phyloP scores from a whole-genome alignment of 192 early-diverging fungal genomes.

The Umbelopsis isabellina region DNA sequence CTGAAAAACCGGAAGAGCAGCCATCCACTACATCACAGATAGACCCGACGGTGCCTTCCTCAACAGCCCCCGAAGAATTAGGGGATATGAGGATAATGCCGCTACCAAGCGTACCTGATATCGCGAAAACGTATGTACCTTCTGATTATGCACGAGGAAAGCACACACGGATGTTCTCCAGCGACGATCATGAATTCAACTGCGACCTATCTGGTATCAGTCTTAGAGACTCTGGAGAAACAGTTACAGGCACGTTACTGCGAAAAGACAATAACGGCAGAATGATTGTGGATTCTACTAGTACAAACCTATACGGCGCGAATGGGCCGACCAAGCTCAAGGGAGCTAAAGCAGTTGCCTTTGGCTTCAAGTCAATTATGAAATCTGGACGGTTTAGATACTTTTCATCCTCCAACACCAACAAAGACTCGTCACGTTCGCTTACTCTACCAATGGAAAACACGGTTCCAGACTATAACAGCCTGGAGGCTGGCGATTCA shows the following conservation, averaged over 20 bases:
- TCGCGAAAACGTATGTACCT: background rate
- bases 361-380: background rate
- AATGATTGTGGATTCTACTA: slow-evolving; percentile 1
- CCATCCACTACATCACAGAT: background rate
- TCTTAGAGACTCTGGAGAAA: slow-evolving; percentile 1
- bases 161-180: slow-evolving; percentile 5
- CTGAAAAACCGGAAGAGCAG: slow-evolving; percentile 17
- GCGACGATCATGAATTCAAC: background rate
- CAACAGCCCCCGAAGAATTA: background rate
- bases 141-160: background rate
- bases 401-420: background rate
- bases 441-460: too few species aligned
- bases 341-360: background rate
- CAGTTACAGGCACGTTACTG: background rate
- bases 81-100: background rate
- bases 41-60: background rate
- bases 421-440: too few species aligned
- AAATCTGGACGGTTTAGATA: background rate
- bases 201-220: background rate
- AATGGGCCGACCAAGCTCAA: background rate
- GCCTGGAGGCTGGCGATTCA: too few species aligned
- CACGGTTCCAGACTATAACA: too few species aligned
- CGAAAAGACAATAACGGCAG: slow-evolving; percentile 8
- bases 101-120: background rate
- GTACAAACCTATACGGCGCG: background rate